Evolutionary conservation across 768 basidiomycete genomes (phyloP), one percentile per base, ranked within the genome.

Genomic region (Hypholoma sublateritium): DNA sequence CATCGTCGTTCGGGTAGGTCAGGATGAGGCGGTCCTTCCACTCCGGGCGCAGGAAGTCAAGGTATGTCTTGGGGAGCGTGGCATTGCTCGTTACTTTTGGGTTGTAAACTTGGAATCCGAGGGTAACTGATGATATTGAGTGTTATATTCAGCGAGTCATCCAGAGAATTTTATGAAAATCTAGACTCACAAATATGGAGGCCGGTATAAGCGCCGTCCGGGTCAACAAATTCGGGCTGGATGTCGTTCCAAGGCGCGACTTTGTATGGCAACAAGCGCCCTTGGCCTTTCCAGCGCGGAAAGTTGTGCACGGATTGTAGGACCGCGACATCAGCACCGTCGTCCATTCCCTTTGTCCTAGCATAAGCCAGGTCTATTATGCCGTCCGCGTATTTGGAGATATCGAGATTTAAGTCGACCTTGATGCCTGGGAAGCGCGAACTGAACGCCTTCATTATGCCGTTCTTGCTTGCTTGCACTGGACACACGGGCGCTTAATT

Each of bases 1-100:
- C 67, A 52, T 69, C 67, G 56, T 69, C 67, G 58, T 69, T 69
- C 34, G 67, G 67, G 47, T 67, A 69, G 14, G 67, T 63, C 25
- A 67, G 64, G 22, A 57, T 54, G 45, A 67, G 57, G 11, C 60
- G 57, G 36, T 57, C 54, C n/a, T 41, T 19, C 50, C 56, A 60
- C 48, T 59, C 45, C 16, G 59, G 56, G 35, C 56, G 44, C 44
- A 65, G 59, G 50, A 61, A 67, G 7, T 58, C 64, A 8, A 46
- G 17, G 36, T 55, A 63, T 1, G 43, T 57, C 16, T 48, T 50
- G 4, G 62, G 62, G 32, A 60, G 50, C 13, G 58, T 50, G 24
- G 44, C 21, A 36, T 55, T 41, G 41, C 51, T 56, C n/a, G 54
- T 37, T 42, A 58, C 44, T 5, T 28, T 36, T 17, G 59, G 55